Evolutionary conservation across 2,329 filamentous ascomycete species (phyloP).

Genomic region (Venturia nashicola): DNA sequence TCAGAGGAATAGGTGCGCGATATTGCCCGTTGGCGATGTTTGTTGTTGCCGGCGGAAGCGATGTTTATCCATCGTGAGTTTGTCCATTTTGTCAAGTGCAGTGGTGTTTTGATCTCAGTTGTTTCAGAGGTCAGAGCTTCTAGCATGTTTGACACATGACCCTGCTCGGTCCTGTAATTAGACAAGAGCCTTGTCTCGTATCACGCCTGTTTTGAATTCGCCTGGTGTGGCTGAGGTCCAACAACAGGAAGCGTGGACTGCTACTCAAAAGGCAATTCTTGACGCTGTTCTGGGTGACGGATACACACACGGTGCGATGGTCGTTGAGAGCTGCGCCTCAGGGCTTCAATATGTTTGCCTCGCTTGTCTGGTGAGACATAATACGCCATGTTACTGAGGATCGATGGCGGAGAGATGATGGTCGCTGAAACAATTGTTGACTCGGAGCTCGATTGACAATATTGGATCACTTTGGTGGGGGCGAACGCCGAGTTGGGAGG

Average conservation of each 20-base stretch:
- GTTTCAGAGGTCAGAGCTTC: not conserved
- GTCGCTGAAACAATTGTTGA: not conserved
- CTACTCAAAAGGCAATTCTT: not conserved
- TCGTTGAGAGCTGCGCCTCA: not conserved
- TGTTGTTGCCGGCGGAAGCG: not conserved
- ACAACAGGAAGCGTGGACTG: not conserved
- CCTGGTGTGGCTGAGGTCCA: not conserved
- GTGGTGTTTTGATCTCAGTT: not conserved
- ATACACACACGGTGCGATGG: not conserved
- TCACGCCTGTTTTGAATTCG: not conserved
- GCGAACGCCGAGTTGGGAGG: not conserved
- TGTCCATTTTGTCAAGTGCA: not conserved
- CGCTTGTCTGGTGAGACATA: not conserved
- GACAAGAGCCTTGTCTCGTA: not conserved
- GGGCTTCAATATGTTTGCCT: not conserved
- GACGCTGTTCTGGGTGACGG: not conserved
- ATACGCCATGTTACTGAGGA: not conserved
- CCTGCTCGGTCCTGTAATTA: conserved; percentile 1
- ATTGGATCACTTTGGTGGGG: not conserved
- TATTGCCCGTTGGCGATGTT: not conserved
- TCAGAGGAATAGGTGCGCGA: not conserved
- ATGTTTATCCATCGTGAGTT: not conserved
- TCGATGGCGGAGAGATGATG: not conserved
- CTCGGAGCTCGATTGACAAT: not conserved
- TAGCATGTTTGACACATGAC: not conserved